Conservation (phyloP, 257 asterid genomes). For the Solanum pinnatisectum region DNA sequence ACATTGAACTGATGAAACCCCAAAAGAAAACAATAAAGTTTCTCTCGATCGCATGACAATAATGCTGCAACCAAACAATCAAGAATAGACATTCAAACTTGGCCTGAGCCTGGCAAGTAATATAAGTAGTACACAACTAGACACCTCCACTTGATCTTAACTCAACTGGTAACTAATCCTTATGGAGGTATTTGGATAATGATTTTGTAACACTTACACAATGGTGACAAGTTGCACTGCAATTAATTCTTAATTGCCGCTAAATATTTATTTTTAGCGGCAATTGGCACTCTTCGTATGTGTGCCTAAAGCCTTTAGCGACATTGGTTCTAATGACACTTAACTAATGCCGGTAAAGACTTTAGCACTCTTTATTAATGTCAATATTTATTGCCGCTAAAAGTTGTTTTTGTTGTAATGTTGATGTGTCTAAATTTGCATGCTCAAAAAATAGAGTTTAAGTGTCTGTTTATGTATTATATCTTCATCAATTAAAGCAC, state of each 20-base stretch:
- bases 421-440: neutral
- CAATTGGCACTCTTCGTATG: neutral
- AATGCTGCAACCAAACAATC: neutral
- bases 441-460: neutral
- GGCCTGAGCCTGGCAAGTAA: neutral
- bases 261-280: no score
- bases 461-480: neutral
- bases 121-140: neutral
- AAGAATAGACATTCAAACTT: neutral
- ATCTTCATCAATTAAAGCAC: neutral
- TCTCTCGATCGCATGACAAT: neutral
- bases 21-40: neutral
- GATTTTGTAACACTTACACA: neutral
- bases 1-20: neutral
- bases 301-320: neutral
- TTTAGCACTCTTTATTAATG: neutral
- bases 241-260: no score
- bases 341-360: neutral
- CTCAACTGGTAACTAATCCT: neutral
- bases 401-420: neutral
- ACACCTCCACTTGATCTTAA: neutral
- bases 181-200: neutral
- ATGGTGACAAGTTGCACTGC: neutral
- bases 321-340: neutral
- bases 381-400: neutral